Evolutionary conservation across 1,284 basidiomycete species (phyloP).

Genomic region (Agroathelia rolfsii): DNA sequence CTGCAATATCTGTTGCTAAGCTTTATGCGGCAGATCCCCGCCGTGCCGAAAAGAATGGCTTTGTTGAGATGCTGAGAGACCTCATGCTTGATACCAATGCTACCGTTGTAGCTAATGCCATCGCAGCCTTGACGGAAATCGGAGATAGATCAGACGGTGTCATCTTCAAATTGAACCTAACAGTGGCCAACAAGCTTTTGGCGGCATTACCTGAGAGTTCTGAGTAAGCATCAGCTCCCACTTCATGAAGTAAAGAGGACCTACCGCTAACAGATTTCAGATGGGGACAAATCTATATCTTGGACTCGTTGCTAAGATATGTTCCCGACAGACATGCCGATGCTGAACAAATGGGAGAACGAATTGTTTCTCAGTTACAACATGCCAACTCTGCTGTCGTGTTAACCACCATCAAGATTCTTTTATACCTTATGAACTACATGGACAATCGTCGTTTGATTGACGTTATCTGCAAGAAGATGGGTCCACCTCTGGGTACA

Average conservation of each 20-base stretch:
- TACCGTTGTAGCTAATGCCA: constrained; percentile 90
- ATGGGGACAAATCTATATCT: constrained; percentile 99
- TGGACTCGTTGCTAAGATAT: constrained; percentile 89
- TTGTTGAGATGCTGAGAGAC: constrained; percentile 80
- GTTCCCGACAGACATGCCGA: constrained; percentile 84
- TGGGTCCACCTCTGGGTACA: constrained; percentile 90
- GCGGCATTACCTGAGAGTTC: constrained; percentile 83
- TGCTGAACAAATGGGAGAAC: constrained; percentile 89
- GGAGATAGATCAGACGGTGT: constrained; percentile 86
- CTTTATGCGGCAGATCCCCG: constrained; percentile 80
- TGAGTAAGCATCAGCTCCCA: constrained; percentile 50
- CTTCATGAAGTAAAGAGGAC: neutral
- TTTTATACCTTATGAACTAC: constrained; percentile 98
- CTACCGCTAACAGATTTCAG: constrained; percentile 30
- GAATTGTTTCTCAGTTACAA: constrained; percentile 84
- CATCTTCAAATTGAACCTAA: constrained; percentile 76
- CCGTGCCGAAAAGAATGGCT: constrained; percentile 76
- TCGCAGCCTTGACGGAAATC: constrained; percentile 88
- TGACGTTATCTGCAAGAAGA: constrained; percentile 89
- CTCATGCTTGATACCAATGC: constrained; percentile 89
- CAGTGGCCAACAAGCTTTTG: constrained; percentile 77
- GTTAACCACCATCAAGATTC: constrained; percentile 88
- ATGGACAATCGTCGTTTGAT: constrained; percentile 86
- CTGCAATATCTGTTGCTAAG: constrained; percentile 90
- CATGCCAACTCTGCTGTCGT: constrained; percentile 95